These are phyloP conservation scores for Puccinia triticina DNA, from an alignment of 1,284 basidiomycete species.

Conservation along the genomic window DNA sequence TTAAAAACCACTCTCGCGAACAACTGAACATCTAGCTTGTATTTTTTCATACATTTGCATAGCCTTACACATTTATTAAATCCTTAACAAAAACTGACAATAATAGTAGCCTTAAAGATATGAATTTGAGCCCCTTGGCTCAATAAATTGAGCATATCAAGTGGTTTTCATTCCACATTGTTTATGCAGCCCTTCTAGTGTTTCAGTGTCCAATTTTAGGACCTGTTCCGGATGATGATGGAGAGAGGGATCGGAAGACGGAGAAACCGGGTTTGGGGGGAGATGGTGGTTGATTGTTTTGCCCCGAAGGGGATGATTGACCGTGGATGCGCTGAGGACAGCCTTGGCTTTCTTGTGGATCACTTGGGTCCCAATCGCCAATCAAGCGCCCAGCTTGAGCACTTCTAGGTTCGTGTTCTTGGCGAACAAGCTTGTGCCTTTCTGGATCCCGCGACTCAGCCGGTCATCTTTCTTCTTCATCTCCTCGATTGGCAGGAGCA, in stretches of 20 bases:
- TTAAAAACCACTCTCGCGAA: too few relatives aligned
- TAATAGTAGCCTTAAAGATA: too few relatives aligned
- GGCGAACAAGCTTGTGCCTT: conserved; percentile 87
- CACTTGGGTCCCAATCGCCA: conserved; percentile 96
- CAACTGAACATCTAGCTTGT: too few relatives aligned
- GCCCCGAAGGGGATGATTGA: not conserved
- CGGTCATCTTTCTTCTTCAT: conserved; percentile 91
- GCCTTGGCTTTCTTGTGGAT: conserved; percentile 92
- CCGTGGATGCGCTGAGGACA: conserved; percentile 69
- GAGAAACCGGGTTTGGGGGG: not conserved
- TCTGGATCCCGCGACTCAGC: conserved; percentile 89
- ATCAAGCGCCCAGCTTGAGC: conserved; percentile 86
- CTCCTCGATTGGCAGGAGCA: conserved; percentile 92
- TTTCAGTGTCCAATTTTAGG: too few relatives aligned
- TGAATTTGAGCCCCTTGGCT: too few relatives aligned
- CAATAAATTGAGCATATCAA: too few relatives aligned
- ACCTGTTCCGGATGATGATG: conserved; percentile 64
- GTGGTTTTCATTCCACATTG: too few relatives aligned
- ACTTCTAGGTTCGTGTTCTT: conserved; percentile 91
- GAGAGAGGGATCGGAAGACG: not conserved
- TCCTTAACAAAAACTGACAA: too few relatives aligned
- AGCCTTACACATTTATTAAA: too few relatives aligned
- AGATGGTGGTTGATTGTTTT: conserved; percentile 19
- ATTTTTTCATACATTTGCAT: too few relatives aligned
- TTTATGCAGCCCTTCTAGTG: too few relatives aligned